Evolutionary conservation across 306 rosid species (phyloP), one percentile per base, ranked within the genome.

Genomic region (Betula pendula): DNA sequence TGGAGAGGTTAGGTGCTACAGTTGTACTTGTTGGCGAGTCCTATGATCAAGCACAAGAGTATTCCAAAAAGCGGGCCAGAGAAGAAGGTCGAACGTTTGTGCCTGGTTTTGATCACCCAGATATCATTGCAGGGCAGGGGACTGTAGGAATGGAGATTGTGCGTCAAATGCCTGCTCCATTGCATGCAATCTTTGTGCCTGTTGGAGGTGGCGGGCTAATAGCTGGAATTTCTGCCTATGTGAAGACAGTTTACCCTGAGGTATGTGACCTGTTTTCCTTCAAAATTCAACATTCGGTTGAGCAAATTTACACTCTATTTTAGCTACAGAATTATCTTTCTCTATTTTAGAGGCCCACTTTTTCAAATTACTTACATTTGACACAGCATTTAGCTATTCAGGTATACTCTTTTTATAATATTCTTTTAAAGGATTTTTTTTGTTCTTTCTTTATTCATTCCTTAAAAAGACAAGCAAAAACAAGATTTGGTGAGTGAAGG

Each of bases 171-270:
- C 69, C 74, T 33, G 73, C 51, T 27, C 83, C 89, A 49, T 51
- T 88, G 80, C 84, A 85, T 72, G 91, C 91, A 2, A 85, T 88
- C 52, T 88, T 88, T 68, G 91, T 85, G 70, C 91, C 91, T 1
- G 82, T 88, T 14, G 91, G 91, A n/a, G 91, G 91, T 29, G 91
- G 91, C 69, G 91, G 91, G 15, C 85, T 88, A 7, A 83, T 88
- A 31, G 91, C 91, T 75, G 91, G 91, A 25, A 79, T 88, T 79
- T 89, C 91, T 70, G 91, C 91, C 59, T 88, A 88, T 70, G 84
- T 88, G 25, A 88, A 88, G 86, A 70, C 88, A 74, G 84, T 88
- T 67, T 50, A 81, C 51, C 91, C 89, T 2, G 76, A 83, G 87
- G 91, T 88, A 33, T 77, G 82, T 83, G 53, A 42, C 35, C 49